Evolutionary conservation across 495 filamentous ascomycete genomes (phyloP).

Genomic region (Penicillium simplicissimum): DNA sequence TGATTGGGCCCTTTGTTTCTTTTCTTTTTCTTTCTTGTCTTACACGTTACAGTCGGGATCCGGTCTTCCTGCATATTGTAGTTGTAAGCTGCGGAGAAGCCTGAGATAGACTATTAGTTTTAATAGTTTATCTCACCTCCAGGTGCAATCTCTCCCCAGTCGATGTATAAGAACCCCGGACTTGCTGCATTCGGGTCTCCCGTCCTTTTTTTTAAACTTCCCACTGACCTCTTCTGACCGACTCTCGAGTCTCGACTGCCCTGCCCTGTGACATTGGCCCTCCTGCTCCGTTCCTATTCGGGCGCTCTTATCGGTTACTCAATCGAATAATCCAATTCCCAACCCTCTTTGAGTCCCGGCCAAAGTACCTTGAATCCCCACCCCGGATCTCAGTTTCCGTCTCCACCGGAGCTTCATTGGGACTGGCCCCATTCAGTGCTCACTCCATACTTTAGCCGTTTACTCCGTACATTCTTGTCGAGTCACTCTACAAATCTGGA

Average conservation of each 20-base stretch:
- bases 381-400: conserved; percentile 23
- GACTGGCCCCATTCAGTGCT: background rate
- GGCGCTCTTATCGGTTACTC: conserved; percentile 20
- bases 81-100: background rate
- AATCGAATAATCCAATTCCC: conserved; percentile 18
- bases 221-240: conserved; percentile 15
- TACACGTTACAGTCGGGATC: background rate
- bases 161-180: conserved; percentile 12
- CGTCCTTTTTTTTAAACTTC: background rate
- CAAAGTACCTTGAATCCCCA: background rate
- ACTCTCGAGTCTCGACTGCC: too few relatives aligned
- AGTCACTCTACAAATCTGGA: background rate
- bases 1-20: background rate
- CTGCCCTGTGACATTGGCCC: background rate
- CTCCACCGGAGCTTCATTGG: conserved; percentile 20
- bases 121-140: background rate
- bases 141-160: background rate
- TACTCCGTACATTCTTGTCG: too few relatives aligned
- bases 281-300: background rate
- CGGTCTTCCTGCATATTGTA: too few relatives aligned
- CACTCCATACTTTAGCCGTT: background rate
- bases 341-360: background rate
- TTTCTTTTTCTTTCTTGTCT: background rate
- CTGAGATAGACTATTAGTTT: too few relatives aligned
- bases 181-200: conserved; percentile 17